A percentile compares a stretch with the other conserved stretches of the same genome.
Evolutionary conservation across 305 asterid genomes (phyloP).

Genomic region (Fraxinus ornus): DNA sequence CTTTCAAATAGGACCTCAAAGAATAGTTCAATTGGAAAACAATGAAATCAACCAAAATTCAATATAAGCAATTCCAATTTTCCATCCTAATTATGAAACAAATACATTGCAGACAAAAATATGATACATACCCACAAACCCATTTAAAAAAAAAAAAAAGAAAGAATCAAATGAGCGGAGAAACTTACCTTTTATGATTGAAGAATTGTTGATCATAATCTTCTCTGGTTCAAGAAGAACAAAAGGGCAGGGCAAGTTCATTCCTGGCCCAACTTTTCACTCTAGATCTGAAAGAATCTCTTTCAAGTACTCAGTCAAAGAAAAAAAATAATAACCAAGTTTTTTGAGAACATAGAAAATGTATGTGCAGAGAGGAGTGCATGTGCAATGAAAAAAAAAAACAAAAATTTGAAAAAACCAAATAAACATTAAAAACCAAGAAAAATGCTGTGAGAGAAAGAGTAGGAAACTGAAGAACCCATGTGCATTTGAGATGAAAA

Average conservation of each 20-base stretch:
- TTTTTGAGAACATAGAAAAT: slow-evolving; percentile 47
- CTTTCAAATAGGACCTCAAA: background rate
- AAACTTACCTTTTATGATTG: slow-evolving; percentile 32
- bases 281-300: slow-evolving; percentile 90
- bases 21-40: background rate
- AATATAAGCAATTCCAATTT: background rate
- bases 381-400: slow-evolving; percentile 15
- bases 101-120: slow-evolving; percentile 11
- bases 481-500: slow-evolving; percentile 57
- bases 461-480: slow-evolving; percentile 52
- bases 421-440: slow-evolving; percentile 1
- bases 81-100: background rate
- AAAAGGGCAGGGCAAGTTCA: slow-evolving; percentile 19
- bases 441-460: slow-evolving; percentile 8
- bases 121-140: slow-evolving; percentile 19
- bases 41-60: slow-evolving; percentile 20
- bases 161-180: slow-evolving; percentile 16
- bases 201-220: slow-evolving; percentile 13
- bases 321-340: slow-evolving; percentile 34
- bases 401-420: background rate
- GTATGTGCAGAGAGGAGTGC: slow-evolving; percentile 36
- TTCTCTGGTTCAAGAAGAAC: slow-evolving; percentile 18
- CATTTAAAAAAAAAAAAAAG: background rate
- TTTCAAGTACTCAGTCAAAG: slow-evolving; percentile 36
- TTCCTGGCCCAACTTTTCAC: slow-evolving; percentile 39